These are phyloP conservation scores for Fomitopsis palustris DNA, from an alignment of 1,284 basidiomycete species.

Conservation along the genomic window DNA sequence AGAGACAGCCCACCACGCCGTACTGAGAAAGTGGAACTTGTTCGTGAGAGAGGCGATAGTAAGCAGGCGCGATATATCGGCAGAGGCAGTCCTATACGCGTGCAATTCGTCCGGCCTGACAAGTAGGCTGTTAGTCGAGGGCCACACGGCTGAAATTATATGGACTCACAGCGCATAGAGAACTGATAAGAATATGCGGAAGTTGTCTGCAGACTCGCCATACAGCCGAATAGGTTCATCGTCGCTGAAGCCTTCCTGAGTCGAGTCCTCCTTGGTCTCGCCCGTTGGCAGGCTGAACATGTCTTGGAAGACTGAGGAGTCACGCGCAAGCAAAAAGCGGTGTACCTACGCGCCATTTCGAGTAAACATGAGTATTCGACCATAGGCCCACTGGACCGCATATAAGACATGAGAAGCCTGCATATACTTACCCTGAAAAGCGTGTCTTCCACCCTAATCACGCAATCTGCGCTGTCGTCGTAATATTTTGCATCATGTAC, in stretches of 20 bases:
- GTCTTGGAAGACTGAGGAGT: conserved; percentile 47
- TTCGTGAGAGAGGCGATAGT: conserved; percentile 15
- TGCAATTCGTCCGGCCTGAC: conserved; percentile 22
- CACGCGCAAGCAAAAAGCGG: conserved; percentile 45
- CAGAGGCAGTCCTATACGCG: conserved; percentile 9
- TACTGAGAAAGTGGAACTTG: conserved; percentile 10
- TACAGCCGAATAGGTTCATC: conserved; percentile 44
- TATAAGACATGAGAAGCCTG: neutral
- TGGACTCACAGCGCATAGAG: conserved; percentile 46
- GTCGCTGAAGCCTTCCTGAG: conserved; percentile 41
- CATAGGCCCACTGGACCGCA: neutral
- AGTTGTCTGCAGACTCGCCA: conserved; percentile 45
- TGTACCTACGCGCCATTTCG: conserved; percentile 36
- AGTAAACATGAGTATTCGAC: neutral
- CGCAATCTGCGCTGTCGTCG: conserved; percentile 41
- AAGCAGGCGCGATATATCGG: conserved; percentile 15
- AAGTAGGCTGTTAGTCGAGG: neutral
- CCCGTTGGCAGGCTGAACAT: conserved; percentile 46
- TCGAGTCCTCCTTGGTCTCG: conserved; percentile 20
- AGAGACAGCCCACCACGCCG: conserved; percentile 5
- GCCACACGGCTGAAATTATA: neutral
- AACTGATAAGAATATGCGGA: conserved; percentile 44
- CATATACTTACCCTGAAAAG: conserved; percentile 41
- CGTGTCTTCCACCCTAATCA: conserved; percentile 42
- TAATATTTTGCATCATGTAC: conserved; percentile 26